A percentile compares a stretch with the other conserved stretches of the same genome.
phyloP scores from a whole-genome alignment of 2,329 filamentous ascomycete genomes.

The Cytospora piceicola region DNA sequence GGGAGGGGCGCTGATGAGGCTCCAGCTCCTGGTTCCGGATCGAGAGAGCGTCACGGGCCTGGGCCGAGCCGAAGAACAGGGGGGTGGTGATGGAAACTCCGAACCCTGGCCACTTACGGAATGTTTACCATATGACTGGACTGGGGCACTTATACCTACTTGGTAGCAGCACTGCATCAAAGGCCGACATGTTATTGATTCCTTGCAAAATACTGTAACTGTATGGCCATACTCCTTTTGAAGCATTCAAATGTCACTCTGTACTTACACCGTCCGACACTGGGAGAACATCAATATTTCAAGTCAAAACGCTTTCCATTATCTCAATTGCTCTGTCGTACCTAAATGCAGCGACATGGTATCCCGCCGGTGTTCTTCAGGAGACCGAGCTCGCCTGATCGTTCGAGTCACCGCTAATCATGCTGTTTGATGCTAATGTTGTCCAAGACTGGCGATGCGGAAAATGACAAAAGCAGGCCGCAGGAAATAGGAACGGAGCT shows the following conservation, averaged over 20 bases:
- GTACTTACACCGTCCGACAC: neutral
- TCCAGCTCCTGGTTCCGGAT: neutral
- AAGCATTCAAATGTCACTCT: neutral
- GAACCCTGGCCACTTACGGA: neutral
- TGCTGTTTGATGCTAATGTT: constrained; percentile 29
- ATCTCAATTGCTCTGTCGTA: constrained; percentile 18
- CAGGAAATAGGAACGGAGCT: constrained; percentile 24
- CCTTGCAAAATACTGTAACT: too few relatives aligned
- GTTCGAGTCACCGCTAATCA: constrained; percentile 22
- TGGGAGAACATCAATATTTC: too few relatives aligned
- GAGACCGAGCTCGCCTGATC: constrained; percentile 3
- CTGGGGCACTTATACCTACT: too few relatives aligned
- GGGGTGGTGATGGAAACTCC: neutral
- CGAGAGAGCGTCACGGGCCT: constrained; percentile 10
- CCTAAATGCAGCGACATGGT: constrained; percentile 10
- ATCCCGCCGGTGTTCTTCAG: neutral
- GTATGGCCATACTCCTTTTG: too few relatives aligned
- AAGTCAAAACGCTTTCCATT: constrained; percentile 11
- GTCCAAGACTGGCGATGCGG: constrained; percentile 19
- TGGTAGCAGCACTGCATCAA: too few relatives aligned
- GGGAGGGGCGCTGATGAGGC: neutral
- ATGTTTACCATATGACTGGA: too few relatives aligned
- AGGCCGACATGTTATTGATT: too few relatives aligned
- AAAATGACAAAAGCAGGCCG: constrained; percentile 8
- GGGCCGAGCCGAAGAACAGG: neutral